Evolutionary conservation across 148 eudicot species (phyloP), one percentile per base, ranked within the genome.

Genomic region (Linanthus parryae): DNA sequence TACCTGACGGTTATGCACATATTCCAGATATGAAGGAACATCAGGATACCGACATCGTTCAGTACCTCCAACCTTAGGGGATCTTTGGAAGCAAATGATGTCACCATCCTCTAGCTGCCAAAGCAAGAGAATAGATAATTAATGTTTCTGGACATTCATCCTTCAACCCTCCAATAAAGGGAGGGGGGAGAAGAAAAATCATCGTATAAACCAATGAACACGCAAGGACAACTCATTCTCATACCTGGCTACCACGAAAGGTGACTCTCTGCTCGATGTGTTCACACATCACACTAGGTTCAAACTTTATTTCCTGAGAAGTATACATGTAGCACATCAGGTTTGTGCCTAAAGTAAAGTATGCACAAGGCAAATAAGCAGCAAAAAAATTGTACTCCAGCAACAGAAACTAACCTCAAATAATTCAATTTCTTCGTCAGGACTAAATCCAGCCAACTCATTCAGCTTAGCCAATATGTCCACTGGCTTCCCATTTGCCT

Each of bases 1-100:
- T 31, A 90, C 97, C 84, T 82, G 99, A 47, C 99, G 99, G 62
- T 88, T 92, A 73, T 88, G 91, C 52, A 92, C 91, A 62, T 92
- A 92, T 46, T 92, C 96, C 53, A 92, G 67, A 73, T 73, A 92
- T 5, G 96, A 78, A 31, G 95, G 83, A 47, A 88, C 83, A 61
- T 80, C 80, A 46, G 95, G 82, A 66, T 66, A 84, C 40, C 82
- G 81, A 48, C 50, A 63, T 64, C 70, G 69, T 56, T 77, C 83
- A 29, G 40, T 84, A 69, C 36, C 43, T 18, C 75, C 79, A 73
- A 62, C 51, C 16, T 72, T 62, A 61, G 56, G 65, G 35, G 67
- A 41, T 68, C 82, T 88, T 71, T 92, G 99, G 57, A 66, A 88
- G 73, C 99, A 88, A 48, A 92, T 72, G n/a, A 92, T 92, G 65